Evolutionary conservation across 306 rosid genomes (phyloP).

Genomic region (Vigna hirtella): DNA sequence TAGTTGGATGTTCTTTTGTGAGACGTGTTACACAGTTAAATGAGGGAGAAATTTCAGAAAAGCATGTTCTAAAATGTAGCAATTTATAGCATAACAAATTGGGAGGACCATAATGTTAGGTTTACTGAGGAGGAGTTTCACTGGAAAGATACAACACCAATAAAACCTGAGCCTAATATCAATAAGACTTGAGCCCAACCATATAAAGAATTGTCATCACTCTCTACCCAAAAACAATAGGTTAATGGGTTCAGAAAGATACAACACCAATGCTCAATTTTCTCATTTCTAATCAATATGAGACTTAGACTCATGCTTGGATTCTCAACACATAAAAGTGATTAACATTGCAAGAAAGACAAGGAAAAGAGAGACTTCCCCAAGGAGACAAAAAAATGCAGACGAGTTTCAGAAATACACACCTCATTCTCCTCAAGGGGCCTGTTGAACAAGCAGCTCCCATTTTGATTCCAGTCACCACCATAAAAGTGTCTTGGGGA

Average conservation of each 20-base stretch:
- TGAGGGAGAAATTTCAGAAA: conserved; percentile 14
- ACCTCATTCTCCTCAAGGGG: conserved; percentile 85
- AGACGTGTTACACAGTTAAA: conserved; percentile 11
- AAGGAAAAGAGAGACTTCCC: neutral
- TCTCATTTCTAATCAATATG: no score
- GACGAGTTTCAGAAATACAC: conserved; percentile 38
- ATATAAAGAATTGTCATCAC: no score
- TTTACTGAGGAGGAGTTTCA: no score
- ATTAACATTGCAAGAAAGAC: neutral
- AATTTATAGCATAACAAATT: neutral
- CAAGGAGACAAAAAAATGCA: conserved; percentile 23
- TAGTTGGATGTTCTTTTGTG: conserved; percentile 16
- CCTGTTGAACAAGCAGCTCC: conserved; percentile 82
- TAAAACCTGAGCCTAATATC: no score
- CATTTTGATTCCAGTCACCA: conserved; percentile 95
- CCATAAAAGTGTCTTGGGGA: conserved; percentile 92
- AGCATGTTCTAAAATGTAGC: neutral
- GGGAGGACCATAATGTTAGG: neutral
- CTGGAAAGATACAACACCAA: no score
- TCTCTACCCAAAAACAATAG: neutral
- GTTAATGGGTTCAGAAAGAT: no score
- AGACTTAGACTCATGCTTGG: no score
- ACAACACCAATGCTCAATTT: no score
- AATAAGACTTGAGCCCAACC: no score
- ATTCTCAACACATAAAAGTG: neutral